Percentiles rank a stretch among this genome's conserved stretches.
Evolutionary conservation across 331 rosid genomes (phyloP).

Genomic region (Erythrophleum ivorense): DNA sequence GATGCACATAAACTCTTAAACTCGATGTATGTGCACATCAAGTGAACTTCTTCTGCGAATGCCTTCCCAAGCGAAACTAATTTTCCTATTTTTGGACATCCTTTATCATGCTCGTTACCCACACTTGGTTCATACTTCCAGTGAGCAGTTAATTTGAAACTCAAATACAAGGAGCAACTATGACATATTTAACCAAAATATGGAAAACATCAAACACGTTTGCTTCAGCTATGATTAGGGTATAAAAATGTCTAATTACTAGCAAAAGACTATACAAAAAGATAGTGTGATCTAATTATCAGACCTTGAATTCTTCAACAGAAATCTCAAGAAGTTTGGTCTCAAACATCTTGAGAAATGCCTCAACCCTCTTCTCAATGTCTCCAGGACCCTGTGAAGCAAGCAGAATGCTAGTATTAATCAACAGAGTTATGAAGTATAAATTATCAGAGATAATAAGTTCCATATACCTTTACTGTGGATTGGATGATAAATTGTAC

Average conservation of each 20-base stretch:
- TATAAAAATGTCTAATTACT: neutral
- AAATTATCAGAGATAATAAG: conserved; percentile 9
- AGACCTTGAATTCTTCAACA: conserved; percentile 84
- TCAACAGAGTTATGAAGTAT: conserved; percentile 12
- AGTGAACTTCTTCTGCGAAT: neutral
- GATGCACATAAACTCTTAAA: neutral
- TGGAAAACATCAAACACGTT: conserved; percentile 18
- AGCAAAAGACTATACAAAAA: conserved; percentile 29
- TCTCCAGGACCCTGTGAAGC: conserved; percentile 73
- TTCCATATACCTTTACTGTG: conserved; percentile 71
- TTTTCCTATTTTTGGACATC: neutral
- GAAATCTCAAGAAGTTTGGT: conserved; percentile 75
- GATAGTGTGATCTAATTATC: conserved; percentile 29
- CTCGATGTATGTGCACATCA: neutral
- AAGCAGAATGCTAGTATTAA: conserved; percentile 35
- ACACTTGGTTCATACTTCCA: neutral
- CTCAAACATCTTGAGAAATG: conserved; percentile 81
- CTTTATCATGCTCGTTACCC: conserved; percentile 15
- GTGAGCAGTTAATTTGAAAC: conserved; percentile 28
- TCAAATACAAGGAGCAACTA: conserved; percentile 23
- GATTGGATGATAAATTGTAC: conserved; percentile 87
- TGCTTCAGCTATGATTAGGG: conserved; percentile 20
- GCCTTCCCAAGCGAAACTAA: neutral
- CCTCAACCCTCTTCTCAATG: conserved; percentile 81
- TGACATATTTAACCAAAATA: conserved; percentile 32